Evolutionary conservation across 192 early-diverging fungal genomes (phyloP).

Genomic region (Oehlia diaphana): DNA sequence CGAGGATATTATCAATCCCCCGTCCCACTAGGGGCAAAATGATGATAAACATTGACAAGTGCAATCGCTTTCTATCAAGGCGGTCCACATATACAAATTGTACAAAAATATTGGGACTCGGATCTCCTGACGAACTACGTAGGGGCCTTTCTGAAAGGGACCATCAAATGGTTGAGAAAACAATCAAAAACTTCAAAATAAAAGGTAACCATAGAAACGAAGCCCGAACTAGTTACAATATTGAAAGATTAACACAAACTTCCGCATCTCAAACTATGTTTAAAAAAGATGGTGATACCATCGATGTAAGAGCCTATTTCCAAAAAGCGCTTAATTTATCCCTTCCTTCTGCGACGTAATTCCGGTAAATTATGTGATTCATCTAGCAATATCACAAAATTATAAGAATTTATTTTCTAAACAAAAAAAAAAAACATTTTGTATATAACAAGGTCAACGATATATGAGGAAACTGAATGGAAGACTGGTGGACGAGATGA

Average conservation of each 20-base stretch:
- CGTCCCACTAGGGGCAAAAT: conserved; percentile 53
- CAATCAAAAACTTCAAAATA: conserved; percentile 53
- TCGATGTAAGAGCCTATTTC: too few species aligned
- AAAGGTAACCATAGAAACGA: conserved; percentile 57
- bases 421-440: too few species aligned
- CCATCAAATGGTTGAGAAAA: conserved; percentile 43
- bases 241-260: conserved; percentile 62
- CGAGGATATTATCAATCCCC: conserved; percentile 88
- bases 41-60: conserved; percentile 69
- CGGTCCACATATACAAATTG: conserved; percentile 67
- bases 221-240: conserved; percentile 54
- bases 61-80: conserved; percentile 66
- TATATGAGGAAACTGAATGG: too few species aligned
- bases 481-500: too few species aligned
- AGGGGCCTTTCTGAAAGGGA: conserved; percentile 43
- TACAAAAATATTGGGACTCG: conserved; percentile 64
- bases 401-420: too few species aligned
- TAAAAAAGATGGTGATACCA: too few species aligned
- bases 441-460: too few species aligned
- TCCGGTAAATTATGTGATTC: too few species aligned
- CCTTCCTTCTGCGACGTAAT: too few species aligned
- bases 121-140: conserved; percentile 45
- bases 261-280: conserved; percentile 45
- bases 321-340: too few species aligned
- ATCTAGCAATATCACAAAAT: too few species aligned